A percentile compares a stretch with the other conserved stretches of the same genome.
These are phyloP conservation scores for Rhizopus stolonifer DNA, from an alignment of 371 early-diverging fungal genomes.

Conservation along the genomic window DNA sequence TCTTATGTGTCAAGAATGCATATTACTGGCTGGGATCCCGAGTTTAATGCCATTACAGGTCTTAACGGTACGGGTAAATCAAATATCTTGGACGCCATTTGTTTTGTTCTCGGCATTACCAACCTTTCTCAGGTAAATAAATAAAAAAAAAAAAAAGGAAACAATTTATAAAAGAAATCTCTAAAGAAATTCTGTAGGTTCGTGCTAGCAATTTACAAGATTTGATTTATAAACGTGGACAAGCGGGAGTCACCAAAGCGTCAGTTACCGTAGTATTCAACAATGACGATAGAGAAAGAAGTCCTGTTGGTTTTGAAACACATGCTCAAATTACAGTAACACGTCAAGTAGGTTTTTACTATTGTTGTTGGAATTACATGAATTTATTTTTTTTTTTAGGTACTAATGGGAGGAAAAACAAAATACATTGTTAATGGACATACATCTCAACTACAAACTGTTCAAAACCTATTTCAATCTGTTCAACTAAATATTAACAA, in stretches of 20 bases:
- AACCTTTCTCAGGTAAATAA: slow-evolving; percentile 74
- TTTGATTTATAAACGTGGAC: slow-evolving; percentile 96
- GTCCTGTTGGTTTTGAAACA: slow-evolving; percentile 92
- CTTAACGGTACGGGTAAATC: slow-evolving; percentile 99
- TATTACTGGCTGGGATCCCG: slow-evolving; percentile 94
- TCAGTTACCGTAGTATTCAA: slow-evolving; percentile 96
- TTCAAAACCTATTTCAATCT: slow-evolving; percentile 91
- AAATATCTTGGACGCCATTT: slow-evolving; percentile 99
- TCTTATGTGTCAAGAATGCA: slow-evolving; percentile 95
- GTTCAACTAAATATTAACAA: slow-evolving; percentile 98
- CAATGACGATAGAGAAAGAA: slow-evolving; percentile 81
- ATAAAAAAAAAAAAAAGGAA: not conserved
- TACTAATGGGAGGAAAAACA: slow-evolving; percentile 90
- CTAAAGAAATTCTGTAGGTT: no score
- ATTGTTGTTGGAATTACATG: slow-evolving; percentile 6
- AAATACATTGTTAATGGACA: slow-evolving; percentile 97
- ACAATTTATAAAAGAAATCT: no score
- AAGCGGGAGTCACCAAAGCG: slow-evolving; percentile 96
- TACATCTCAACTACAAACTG: slow-evolving; percentile 87
- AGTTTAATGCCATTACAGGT: slow-evolving; percentile 99
- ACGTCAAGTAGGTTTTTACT: slow-evolving; percentile 71
- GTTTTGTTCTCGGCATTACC: slow-evolving; percentile 98
- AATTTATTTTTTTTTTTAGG: slow-evolving; percentile 35
- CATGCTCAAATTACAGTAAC: slow-evolving; percentile 89
- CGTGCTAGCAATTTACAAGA: slow-evolving; percentile 94